A percentile compares a stretch with the other conserved stretches of the same genome.
These are phyloP conservation scores for Microstroma glucosiphilum DNA, from an alignment of 1,284 basidiomycete genomes.

Conservation along the genomic window DNA sequence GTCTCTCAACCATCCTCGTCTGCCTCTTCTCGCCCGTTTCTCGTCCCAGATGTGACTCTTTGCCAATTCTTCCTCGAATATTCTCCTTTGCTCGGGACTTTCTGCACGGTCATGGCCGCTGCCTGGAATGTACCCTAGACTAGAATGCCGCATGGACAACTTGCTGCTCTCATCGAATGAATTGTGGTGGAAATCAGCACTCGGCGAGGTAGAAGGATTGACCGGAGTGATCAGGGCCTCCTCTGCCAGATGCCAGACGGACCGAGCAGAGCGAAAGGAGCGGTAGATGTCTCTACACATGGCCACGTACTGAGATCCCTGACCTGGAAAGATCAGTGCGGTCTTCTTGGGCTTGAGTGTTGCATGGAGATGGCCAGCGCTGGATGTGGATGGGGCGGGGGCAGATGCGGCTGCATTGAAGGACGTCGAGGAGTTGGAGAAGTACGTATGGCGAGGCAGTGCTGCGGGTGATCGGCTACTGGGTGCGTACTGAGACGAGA, in stretches of 20 bases:
- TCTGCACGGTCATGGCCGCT: slow-evolving; percentile 18
- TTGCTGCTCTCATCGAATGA: not conserved
- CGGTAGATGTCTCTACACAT: slow-evolving; percentile 47
- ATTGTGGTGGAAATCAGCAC: not conserved
- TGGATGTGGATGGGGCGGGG: slow-evolving; percentile 11
- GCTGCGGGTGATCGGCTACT: slow-evolving; percentile 14
- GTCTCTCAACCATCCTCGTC: slow-evolving; percentile 36
- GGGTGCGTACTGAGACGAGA: slow-evolving; percentile 20
- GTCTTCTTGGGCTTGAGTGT: slow-evolving; percentile 11
- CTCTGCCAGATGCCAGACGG: slow-evolving; percentile 45
- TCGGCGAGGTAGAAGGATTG: slow-evolving; percentile 10
- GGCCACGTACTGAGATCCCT: slow-evolving; percentile 47
- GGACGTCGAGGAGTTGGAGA: slow-evolving; percentile 42
- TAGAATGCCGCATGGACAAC: not conserved
- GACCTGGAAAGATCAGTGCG: slow-evolving; percentile 45
- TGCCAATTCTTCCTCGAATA: slow-evolving; percentile 39
- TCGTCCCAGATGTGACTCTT: slow-evolving; percentile 26
- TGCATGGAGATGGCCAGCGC: not conserved
- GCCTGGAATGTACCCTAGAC: slow-evolving; percentile 3
- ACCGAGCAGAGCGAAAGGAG: slow-evolving; percentile 34
- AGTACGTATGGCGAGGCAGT: slow-evolving; percentile 44
- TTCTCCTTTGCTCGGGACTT: slow-evolving; percentile 21
- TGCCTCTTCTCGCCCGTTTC: slow-evolving; percentile 2
- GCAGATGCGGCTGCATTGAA: slow-evolving; percentile 44
- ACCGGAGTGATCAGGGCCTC: slow-evolving; percentile 33